phyloP scores from a whole-genome alignment of 306 rosid genomes.

The Abrus precatorius region DNA sequence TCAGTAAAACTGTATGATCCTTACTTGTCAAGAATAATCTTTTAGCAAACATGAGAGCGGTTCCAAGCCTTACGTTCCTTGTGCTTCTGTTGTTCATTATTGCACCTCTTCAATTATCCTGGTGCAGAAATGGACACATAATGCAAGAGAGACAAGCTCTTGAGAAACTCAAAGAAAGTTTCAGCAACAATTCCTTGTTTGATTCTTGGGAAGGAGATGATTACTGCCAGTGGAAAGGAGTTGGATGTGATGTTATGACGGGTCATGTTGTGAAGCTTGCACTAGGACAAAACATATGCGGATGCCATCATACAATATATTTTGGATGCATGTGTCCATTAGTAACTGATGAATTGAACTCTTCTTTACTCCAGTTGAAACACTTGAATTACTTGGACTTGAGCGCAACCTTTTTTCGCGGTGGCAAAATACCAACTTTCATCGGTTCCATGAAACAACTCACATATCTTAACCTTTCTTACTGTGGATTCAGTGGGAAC shows the following conservation, averaged over 20 bases:
- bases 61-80: background rate
- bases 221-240: conserved; percentile 21
- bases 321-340: background rate
- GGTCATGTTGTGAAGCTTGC: conserved; percentile 17
- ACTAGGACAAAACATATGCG: background rate
- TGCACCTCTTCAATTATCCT: background rate
- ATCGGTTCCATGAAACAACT: conserved; percentile 3
- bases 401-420: background rate
- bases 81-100: conserved; percentile 5
- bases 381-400: background rate
- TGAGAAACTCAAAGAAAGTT: background rate
- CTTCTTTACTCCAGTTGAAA: conserved; percentile 13
- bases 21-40: background rate
- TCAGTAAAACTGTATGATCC: no score
- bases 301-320: background rate
- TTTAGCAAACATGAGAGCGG: background rate
- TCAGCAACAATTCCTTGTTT: background rate
- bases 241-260: background rate
- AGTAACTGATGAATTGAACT: no score
- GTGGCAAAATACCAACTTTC: background rate
- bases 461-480: background rate
- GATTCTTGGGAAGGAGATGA: conserved; percentile 24
- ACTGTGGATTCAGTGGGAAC: background rate
- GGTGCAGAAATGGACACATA: background rate
- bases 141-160: background rate